phyloP scores from a whole-genome alignment of 2,329 filamentous ascomycete genomes.

The Tolypocladium guangdongense region DNA sequence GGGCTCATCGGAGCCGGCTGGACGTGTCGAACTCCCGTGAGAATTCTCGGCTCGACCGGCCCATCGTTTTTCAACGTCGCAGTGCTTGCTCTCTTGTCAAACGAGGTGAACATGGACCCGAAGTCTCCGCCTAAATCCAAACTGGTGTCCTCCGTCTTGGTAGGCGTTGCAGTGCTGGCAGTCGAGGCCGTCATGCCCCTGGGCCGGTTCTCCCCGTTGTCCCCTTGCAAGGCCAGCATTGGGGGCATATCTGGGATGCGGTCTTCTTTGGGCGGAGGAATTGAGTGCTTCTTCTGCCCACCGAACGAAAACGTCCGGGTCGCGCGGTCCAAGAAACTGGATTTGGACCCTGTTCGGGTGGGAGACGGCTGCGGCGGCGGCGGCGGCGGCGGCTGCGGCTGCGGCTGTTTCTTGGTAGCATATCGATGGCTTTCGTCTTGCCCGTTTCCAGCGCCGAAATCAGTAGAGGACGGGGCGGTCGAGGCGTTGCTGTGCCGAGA shows the following conservation, averaged over 20 bases:
- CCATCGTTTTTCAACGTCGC: slow-evolving; percentile 34
- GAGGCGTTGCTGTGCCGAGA: slow-evolving; percentile 52
- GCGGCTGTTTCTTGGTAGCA: slow-evolving; percentile 9
- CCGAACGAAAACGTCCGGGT: slow-evolving; percentile 51
- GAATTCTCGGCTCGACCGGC: slow-evolving; percentile 27
- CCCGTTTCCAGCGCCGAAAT: slow-evolving; percentile 14
- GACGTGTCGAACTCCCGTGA: slow-evolving; percentile 32
- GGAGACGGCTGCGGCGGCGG: slow-evolving; percentile 25
- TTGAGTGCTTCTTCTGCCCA: slow-evolving; percentile 37
- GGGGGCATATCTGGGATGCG: slow-evolving; percentile 26
- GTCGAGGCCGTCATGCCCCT: slow-evolving; percentile 45
- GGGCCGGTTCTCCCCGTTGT: slow-evolving; percentile 24
- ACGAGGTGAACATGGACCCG: slow-evolving; percentile 42
- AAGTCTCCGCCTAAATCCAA: slow-evolving; percentile 49
- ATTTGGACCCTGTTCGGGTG: slow-evolving; percentile 33
- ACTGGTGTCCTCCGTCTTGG: slow-evolving; percentile 31
- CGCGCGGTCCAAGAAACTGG: slow-evolving; percentile 44
- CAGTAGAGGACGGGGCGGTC: slow-evolving; percentile 49
- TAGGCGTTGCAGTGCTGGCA: slow-evolving; percentile 38
- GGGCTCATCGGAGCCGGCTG: slow-evolving; percentile 37
- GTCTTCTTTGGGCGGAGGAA: slow-evolving; percentile 17
- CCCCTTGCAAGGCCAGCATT: slow-evolving; percentile 21
- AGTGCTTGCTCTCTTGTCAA: slow-evolving; percentile 43
- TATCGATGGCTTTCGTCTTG: slow-evolving; percentile 18
- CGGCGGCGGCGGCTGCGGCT: slow-evolving; percentile 17